Conservation (phyloP, 345 rosid species). For the Eucalyptus cloeziana region DNA sequence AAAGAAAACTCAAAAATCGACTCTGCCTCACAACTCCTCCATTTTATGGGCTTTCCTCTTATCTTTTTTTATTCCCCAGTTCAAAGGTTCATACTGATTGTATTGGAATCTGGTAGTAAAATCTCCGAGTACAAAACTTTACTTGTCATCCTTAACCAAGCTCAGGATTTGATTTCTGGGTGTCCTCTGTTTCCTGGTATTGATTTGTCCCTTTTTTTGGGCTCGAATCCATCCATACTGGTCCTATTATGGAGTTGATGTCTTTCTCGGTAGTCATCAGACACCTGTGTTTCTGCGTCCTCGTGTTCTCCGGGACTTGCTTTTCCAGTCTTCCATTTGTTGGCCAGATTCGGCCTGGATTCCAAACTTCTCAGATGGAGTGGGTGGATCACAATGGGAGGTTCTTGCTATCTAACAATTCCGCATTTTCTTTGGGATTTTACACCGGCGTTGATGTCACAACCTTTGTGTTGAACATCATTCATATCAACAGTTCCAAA, state of each 20-base stretch:
- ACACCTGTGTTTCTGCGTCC: constrained; percentile 5
- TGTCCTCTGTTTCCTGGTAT: not conserved
- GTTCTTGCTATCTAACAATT: constrained; percentile 26
- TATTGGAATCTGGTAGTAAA: not conserved
- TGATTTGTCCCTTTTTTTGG: not conserved
- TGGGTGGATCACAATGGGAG: constrained; percentile 19
- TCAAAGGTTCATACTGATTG: not conserved
- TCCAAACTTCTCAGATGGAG: constrained; percentile 24
- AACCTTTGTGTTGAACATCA: constrained; percentile 13
- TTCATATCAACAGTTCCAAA: constrained; percentile 9
- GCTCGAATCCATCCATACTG: not conserved
- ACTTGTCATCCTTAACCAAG: not conserved
- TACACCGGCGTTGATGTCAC: constrained; percentile 13
- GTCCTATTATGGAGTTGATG: not conserved
- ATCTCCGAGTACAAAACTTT: not conserved
- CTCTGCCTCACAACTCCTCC: not conserved
- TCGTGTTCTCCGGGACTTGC: constrained; percentile 1
- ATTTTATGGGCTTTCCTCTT: not conserved
- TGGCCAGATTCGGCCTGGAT: constrained; percentile 36
- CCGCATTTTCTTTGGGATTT: constrained; percentile 31
- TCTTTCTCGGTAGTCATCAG: not conserved
- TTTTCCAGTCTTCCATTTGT: not conserved
- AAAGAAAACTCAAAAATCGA: not conserved
- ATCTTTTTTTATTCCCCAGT: not conserved
- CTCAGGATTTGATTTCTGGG: not conserved